Evolutionary conservation across 2,329 filamentous ascomycete species (phyloP).

Genomic region (Colletotrichum plurivorum): DNA sequence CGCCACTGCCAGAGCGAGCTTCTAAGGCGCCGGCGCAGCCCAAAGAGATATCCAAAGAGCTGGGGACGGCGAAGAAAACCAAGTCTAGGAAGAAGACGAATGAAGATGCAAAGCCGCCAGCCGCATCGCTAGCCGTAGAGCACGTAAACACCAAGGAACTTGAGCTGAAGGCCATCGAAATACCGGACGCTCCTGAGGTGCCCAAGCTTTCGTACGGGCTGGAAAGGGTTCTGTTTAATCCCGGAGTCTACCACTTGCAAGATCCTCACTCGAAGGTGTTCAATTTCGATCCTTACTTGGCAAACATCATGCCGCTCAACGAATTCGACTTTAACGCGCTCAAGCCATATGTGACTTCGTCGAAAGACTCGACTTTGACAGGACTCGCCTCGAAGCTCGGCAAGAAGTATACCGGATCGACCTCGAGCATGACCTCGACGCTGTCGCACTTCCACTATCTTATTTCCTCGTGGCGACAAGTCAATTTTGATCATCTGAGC

Average conservation of each 20-base stretch:
- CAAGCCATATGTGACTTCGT: conserved; percentile 91
- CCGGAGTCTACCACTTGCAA: conserved; percentile 91
- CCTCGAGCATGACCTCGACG: conserved; percentile 93
- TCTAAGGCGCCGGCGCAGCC: background rate
- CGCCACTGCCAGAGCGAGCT: too few relatives aligned
- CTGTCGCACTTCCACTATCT: conserved; percentile 94
- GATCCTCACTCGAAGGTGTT: conserved; percentile 89
- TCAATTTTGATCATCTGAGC: conserved; percentile 78
- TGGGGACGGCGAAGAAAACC: background rate
- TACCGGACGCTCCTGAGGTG: conserved; percentile 53
- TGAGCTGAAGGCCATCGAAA: conserved; percentile 49
- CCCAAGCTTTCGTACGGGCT: conserved; percentile 81
- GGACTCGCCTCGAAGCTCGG: conserved; percentile 74
- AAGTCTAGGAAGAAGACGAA: background rate
- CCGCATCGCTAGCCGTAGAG: conserved; percentile 18
- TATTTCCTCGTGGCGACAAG: conserved; percentile 83
- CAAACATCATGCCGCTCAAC: conserved; percentile 90
- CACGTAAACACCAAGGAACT: conserved; percentile 39
- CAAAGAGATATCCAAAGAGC: background rate
- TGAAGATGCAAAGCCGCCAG: background rate
- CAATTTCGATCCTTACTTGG: conserved; percentile 97
- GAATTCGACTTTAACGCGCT: conserved; percentile 94
- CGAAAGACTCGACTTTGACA: conserved; percentile 82
- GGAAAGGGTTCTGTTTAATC: conserved; percentile 94
- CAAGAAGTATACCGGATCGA: conserved; percentile 93